Base-by-base conservation (phyloP, 345 rosid genomes). In the Trapa incisa region DNA sequence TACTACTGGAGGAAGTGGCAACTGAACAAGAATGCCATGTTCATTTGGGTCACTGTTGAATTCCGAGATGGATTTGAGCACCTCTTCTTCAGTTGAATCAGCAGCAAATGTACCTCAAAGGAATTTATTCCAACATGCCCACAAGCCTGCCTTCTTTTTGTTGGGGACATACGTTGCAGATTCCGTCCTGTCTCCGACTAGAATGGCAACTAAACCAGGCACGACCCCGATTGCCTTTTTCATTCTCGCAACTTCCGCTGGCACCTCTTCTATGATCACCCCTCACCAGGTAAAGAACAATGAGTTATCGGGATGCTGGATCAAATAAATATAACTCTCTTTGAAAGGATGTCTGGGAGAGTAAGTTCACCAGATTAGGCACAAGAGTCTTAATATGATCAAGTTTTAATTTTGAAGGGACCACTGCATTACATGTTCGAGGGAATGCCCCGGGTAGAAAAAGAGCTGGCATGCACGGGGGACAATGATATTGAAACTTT, bases 1-100 rank as follows among this genome's bases (percentile, higher is more conserved):
- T 22, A 22, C 29, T 84, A 91, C 96, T 66, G 84, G 75, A 73
- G 96, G 95, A 42, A 92, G 76, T 50, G 98, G 95, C 75, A 87
- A 75, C 75, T 92, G 96, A 68, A 92, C 96, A 71, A 89, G 96
- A 77, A 92, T 89, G 77, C 96, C 98, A 67, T 92, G 96, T 58
- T 89, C 89, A 0, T 80, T 75, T 73, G 92, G 82, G 76, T 89
- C 88, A 41, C 71, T 77, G 53, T 92, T 92, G 70, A 85, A 90
- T 62, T 69, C 78, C 0, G 80, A 79, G 61, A 92, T 83, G 70
- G 70, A 78, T 66, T 77, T 77, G 70, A 89, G 80, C 11, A 92
- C 86, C 71, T 89, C 89, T 35, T 83, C 78, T 74, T 89, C 96
- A 4, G 86, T 67, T 0, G 91, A 73, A 42, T 83, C 86, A 56